Conservation (phyloP, 2,329 filamentous ascomycete species). For the Plectosphaerella plurivora region DNA sequence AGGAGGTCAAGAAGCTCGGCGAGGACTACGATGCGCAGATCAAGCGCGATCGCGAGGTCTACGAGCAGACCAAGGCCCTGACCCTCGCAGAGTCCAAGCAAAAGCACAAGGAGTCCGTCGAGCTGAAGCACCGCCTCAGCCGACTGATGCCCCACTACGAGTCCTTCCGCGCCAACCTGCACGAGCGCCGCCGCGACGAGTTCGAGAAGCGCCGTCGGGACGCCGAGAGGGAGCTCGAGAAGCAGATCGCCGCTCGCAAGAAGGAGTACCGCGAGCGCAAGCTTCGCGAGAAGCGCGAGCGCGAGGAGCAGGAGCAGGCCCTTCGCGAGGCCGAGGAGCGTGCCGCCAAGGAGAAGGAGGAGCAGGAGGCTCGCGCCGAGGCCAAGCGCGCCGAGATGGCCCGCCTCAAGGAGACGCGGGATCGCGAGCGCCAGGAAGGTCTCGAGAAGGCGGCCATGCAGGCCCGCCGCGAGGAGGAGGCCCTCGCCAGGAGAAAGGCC, state of each 20-base stretch:
- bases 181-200: slow-evolving; percentile 84
- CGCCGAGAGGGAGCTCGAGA: slow-evolving; percentile 89
- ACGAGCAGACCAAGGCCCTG: slow-evolving; percentile 73
- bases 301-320: slow-evolving; percentile 76
- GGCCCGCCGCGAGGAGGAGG: slow-evolving; percentile 82
- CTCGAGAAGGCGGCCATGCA: slow-evolving; percentile 64
- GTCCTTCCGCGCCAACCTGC: slow-evolving; percentile 74
- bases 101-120: slow-evolving; percentile 89
- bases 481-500: slow-evolving; percentile 67
- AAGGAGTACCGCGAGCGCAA: slow-evolving; percentile 84
- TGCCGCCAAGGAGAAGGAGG: slow-evolving; percentile 75
- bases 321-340: slow-evolving; percentile 84
- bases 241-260: slow-evolving; percentile 81
- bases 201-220: slow-evolving; percentile 92
- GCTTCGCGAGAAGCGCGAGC: slow-evolving; percentile 77
- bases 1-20: slow-evolving; percentile 87
- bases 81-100: slow-evolving; percentile 74
- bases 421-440: slow-evolving; percentile 64
- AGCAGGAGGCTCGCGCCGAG: slow-evolving; percentile 74
- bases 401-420: slow-evolving; percentile 61
- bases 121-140: slow-evolving; percentile 87
- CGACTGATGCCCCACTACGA: slow-evolving; percentile 84
- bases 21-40: slow-evolving; percentile 83
- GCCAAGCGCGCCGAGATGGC: slow-evolving; percentile 69
- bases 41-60: slow-evolving; percentile 71